These are phyloP conservation scores for Didymella segeticola DNA, from an alignment of 2,329 filamentous ascomycete species.

Conservation along the genomic window DNA sequence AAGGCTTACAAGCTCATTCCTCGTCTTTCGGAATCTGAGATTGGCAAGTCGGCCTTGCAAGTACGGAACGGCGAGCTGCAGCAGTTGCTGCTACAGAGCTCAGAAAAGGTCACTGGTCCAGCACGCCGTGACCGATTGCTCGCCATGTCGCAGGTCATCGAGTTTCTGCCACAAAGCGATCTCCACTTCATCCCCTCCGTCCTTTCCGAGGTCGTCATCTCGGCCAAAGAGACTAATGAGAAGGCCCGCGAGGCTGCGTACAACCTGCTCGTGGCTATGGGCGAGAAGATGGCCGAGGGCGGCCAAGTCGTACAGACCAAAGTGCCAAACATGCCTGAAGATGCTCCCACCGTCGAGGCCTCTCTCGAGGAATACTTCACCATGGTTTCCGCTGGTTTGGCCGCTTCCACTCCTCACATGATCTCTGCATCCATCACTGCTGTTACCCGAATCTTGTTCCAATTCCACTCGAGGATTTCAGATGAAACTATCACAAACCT, in stretches of 20 bases:
- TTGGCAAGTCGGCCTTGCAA: constrained; percentile 75
- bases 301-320: constrained; percentile 83
- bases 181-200: constrained; percentile 94
- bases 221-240: constrained; percentile 97
- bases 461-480: constrained; percentile 78
- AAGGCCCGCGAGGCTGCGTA: constrained; percentile 89
- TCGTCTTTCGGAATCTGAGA: constrained; percentile 80
- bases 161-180: constrained; percentile 75
- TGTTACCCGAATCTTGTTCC: constrained; percentile 88
- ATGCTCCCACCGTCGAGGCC: constrained; percentile 78
- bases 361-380: constrained; percentile 95
- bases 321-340: constrained; percentile 82
- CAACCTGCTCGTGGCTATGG: constrained; percentile 87
- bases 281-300: constrained; percentile 78
- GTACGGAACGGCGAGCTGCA: constrained; percentile 82
- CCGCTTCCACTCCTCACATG: constrained; percentile 93
- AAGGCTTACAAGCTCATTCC: constrained; percentile 99
- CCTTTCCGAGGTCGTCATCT: constrained; percentile 92
- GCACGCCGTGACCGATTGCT: constrained; percentile 85
- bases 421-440: constrained; percentile 97
- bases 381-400: constrained; percentile 95
- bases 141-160: constrained; percentile 80
- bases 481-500: constrained; percentile 78
- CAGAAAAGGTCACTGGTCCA: constrained; percentile 85
- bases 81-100: constrained; percentile 76